Base-by-base conservation (phyloP, 1,139 yeast genomes). In the Hansenula lynferdii region DNA sequence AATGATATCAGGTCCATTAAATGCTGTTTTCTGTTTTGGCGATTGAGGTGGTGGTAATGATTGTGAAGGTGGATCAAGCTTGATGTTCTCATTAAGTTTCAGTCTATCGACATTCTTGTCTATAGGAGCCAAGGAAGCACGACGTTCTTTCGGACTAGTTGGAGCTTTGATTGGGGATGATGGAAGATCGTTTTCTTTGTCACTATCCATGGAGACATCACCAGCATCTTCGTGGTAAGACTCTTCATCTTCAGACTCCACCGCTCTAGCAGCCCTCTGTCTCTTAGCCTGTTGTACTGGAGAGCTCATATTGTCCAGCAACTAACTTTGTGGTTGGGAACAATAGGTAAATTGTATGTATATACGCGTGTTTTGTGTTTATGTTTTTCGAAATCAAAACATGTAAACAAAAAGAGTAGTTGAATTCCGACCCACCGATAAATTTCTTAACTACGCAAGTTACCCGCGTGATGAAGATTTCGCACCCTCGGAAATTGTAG, bases 1-100 rank as follows among this genome's bases (percentile, higher is more conserved):
- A 28, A 65, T 61, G 38, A 65, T 50, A 45, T 65, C 67, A 12
- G 63, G 48, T 0, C 56, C 57, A 23, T 57, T 61, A 41, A 64
- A 57, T 1, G 64, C 54, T 4, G 66, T 64, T 14, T 66, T 63
- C 37, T 58, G 42, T 23, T 54, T 60, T 6, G 67, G 67, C 1
- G 68, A 62, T 34, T 61, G 53, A 16, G 60, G 61, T 11, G 62
- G 62, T 10, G 46, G 26, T n/a, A 24, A 15, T 17, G 39, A 28
- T 10, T 31, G 26, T 9, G 42, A 24, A 6, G 54, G 50, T 6
- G 53, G 51, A 2, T 46, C 49, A 2, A 50, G 37, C 14, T 33
- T 42, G 5, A 44, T 43, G 0, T 44, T 17, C 16, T 42, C 12
- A 3, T 21, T 34, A 8, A 44, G 31, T 25, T 40, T 37, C 22